Conservation (phyloP, 148 eudicot species). For the Nyssa sinensis region DNA sequence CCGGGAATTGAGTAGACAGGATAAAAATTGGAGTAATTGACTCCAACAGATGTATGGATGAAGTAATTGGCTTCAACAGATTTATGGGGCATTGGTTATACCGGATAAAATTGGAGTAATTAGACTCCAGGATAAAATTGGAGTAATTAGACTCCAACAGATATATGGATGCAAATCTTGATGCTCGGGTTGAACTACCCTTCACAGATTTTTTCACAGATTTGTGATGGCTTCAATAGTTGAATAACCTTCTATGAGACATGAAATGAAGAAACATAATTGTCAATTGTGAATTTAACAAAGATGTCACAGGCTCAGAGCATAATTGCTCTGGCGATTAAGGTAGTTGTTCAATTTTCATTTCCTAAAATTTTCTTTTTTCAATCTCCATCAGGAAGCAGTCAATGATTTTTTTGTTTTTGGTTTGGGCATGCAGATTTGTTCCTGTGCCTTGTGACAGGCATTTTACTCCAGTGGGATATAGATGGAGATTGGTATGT, state of each 20-base stretch:
- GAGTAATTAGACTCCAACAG: not conserved
- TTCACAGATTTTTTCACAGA: not conserved
- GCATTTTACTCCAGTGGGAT: not conserved
- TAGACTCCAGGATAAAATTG: constrained; percentile 3
- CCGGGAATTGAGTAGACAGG: constrained; percentile 16
- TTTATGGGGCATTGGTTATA: constrained; percentile 13
- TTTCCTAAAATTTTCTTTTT: not conserved
- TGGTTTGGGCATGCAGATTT: constrained; percentile 13
- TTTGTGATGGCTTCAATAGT: not conserved
- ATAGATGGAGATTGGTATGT: not conserved
- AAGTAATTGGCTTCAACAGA: no score
- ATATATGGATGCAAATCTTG: constrained; percentile 2
- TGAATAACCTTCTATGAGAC: not conserved
- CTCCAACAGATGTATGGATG: not conserved
- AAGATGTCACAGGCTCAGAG: not conserved
- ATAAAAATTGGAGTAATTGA: not conserved
- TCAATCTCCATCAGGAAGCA: not conserved
- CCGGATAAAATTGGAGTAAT: constrained; percentile 8
- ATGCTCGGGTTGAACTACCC: not conserved
- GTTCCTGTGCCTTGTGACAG: not conserved
- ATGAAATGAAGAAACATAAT: not conserved
- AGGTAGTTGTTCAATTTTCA: constrained; percentile 4
- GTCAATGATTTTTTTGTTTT: not conserved
- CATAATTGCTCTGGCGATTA: not conserved
- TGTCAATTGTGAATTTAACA: constrained; percentile 14